Evolutionary conservation across 805 yeast genomes (phyloP).

Genomic region (Teunomyces cretensis): DNA sequence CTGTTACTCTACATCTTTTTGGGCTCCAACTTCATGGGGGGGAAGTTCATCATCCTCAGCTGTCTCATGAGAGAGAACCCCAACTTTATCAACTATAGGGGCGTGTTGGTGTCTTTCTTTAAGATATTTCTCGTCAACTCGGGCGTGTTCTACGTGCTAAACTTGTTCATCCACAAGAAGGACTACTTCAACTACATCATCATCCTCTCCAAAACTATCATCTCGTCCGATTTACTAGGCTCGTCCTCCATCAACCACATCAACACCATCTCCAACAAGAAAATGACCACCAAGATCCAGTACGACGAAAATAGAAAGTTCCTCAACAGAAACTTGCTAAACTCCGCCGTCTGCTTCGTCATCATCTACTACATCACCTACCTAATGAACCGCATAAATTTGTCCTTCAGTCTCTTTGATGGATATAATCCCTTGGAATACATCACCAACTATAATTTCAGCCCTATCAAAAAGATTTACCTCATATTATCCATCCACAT

Average conservation of each 20-base stretch:
- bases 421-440: conserved; percentile 9
- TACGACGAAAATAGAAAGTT: conserved; percentile 9
- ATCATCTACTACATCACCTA: conserved; percentile 14
- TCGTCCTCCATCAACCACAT: conserved; percentile 10
- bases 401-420: conserved; percentile 9
- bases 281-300: conserved; percentile 9
- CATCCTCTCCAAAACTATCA: conserved; percentile 13
- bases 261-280: conserved; percentile 11
- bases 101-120: not conserved
- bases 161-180: conserved; percentile 7
- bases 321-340: conserved; percentile 9
- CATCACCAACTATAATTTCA: conserved; percentile 12
- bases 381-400: conserved; percentile 13
- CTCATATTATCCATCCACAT: conserved; percentile 13
- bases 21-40: conserved; percentile 14
- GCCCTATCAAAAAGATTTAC: conserved; percentile 8
- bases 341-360: conserved; percentile 12
- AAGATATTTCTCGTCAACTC: conserved; percentile 6
- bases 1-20: conserved; percentile 11
- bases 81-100: conserved; percentile 1
- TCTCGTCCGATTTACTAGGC: conserved; percentile 15
- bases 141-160: conserved; percentile 5
- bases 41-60: conserved; percentile 11
- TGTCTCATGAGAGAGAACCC: conserved; percentile 7
- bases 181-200: conserved; percentile 14